These are phyloP conservation scores for Aschersonia sp. DNA, from an alignment of 2,329 filamentous ascomycete genomes.

Conservation along the genomic window DNA sequence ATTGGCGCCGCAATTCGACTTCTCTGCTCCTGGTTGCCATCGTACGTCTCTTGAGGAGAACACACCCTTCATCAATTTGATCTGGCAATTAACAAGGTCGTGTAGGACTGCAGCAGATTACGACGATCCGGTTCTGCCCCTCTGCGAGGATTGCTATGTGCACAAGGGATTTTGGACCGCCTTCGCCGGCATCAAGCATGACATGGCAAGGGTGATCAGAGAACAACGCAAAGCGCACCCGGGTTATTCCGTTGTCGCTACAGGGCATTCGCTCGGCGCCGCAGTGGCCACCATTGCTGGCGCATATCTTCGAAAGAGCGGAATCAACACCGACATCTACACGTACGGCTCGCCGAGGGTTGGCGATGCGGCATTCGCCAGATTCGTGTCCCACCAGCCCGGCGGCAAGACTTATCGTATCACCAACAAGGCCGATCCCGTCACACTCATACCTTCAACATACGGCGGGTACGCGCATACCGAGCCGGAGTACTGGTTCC, in stretches of 20 bases:
- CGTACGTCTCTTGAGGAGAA: not conserved
- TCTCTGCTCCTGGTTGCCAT: not conserved
- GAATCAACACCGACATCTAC: conserved; percentile 38
- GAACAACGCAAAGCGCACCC: not conserved
- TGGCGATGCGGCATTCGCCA: conserved; percentile 42
- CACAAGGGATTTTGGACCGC: conserved; percentile 1
- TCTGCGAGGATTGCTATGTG: not conserved
- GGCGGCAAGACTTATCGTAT: not conserved
- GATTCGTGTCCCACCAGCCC: not conserved
- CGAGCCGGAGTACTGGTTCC: conserved; percentile 1
- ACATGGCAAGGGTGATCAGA: not conserved
- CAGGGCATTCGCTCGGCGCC: conserved; percentile 55
- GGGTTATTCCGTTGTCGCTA: conserved; percentile 27
- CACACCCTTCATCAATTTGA: not conserved
- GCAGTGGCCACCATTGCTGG: conserved; percentile 47
- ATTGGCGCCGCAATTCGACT: not conserved
- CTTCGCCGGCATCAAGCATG: not conserved
- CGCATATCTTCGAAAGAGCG: conserved; percentile 35
- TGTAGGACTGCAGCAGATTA: not conserved
- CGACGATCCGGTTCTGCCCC: not conserved
- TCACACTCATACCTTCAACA: not conserved
- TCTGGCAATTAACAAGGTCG: not conserved
- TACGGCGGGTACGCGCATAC: not conserved
- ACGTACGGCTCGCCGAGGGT: conserved; percentile 53
- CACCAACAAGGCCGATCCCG: not conserved